Percentiles rank a stretch among this genome's conserved stretches.
These are phyloP conservation scores for Stentor coeruleus DNA, from an alignment of 73 alveolate species.

Conservation along the genomic window DNA sequence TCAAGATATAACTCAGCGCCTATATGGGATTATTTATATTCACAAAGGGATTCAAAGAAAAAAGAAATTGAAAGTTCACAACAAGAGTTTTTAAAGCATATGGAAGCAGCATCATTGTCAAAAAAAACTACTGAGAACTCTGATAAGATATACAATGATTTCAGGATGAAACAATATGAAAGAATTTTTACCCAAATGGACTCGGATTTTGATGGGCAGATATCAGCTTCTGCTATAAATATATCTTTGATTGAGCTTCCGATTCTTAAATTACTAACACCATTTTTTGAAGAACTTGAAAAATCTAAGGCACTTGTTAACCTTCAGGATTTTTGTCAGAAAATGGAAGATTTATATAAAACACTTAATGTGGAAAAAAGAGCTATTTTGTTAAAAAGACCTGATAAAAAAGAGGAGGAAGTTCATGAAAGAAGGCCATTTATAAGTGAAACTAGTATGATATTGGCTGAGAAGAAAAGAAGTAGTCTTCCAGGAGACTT, in stretches of 20 bases:
- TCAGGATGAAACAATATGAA: background rate
- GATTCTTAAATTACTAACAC: background rate
- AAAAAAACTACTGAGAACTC: background rate
- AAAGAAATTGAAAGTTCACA: background rate
- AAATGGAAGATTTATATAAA: background rate
- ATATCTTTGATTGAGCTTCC: background rate
- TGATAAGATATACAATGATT: background rate
- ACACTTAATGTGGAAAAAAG: slow-evolving; percentile 11
- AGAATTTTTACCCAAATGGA: background rate
- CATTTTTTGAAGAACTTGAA: background rate
- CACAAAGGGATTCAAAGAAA: background rate
- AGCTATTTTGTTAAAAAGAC: slow-evolving; percentile 5
- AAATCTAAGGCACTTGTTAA: background rate
- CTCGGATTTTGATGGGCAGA: slow-evolving; percentile 14
- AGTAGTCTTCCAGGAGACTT: background rate
- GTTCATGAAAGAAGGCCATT: background rate
- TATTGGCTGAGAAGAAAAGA: background rate
- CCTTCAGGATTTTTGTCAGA: background rate
- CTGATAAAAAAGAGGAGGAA: background rate
- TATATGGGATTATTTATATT: slow-evolving; percentile 1
- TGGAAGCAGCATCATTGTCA: background rate
- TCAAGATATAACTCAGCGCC: background rate
- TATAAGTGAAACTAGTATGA: background rate
- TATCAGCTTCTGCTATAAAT: background rate
- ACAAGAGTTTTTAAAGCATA: background rate